A percentile compares a stretch with the other conserved stretches of the same genome.
Evolutionary conservation across 2,329 filamentous ascomycete genomes (phyloP).

Genomic region (Aspergillus fumigatiaffinis): DNA sequence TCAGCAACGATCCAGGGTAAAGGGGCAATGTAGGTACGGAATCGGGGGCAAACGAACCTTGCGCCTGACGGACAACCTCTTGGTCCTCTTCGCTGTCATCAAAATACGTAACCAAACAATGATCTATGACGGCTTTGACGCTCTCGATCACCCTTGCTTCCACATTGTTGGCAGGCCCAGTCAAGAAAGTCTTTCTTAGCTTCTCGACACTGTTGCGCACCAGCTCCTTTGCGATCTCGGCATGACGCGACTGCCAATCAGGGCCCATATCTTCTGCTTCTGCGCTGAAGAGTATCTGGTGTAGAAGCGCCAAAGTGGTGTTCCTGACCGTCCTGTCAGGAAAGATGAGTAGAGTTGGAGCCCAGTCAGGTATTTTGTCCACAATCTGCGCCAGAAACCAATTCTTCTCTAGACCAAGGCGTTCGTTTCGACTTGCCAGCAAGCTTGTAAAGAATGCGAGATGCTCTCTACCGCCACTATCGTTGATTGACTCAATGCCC

Average conservation of each 20-base stretch:
- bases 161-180: slow-evolving; percentile 21
- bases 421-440: slow-evolving; percentile 41
- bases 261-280: slow-evolving; percentile 27
- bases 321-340: slow-evolving; percentile 44
- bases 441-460: slow-evolving; percentile 52
- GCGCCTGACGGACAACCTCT: slow-evolving; percentile 28
- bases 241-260: slow-evolving; percentile 24
- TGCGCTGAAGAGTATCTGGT: slow-evolving; percentile 40
- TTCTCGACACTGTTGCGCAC: slow-evolving; percentile 29
- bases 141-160: slow-evolving; percentile 35
- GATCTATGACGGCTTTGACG: slow-evolving; percentile 34
- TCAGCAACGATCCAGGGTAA: slow-evolving; percentile 3
- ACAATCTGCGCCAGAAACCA: slow-evolving; percentile 37
- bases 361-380: slow-evolving; percentile 47
- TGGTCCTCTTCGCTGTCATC: slow-evolving; percentile 34
- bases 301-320: slow-evolving; percentile 43
- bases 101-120: slow-evolving; percentile 38
- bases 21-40: neutral
- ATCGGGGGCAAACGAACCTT: slow-evolving; percentile 26
- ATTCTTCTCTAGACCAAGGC: slow-evolving; percentile 27
- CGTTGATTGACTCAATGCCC: slow-evolving; percentile 47
- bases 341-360: slow-evolving; percentile 51
- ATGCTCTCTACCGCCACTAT: slow-evolving; percentile 47
- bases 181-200: slow-evolving; percentile 30
- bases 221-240: slow-evolving; percentile 30